Evolutionary conservation across 2,329 filamentous ascomycete genomes (phyloP).

Genomic region (Talaromyces sp.): DNA sequence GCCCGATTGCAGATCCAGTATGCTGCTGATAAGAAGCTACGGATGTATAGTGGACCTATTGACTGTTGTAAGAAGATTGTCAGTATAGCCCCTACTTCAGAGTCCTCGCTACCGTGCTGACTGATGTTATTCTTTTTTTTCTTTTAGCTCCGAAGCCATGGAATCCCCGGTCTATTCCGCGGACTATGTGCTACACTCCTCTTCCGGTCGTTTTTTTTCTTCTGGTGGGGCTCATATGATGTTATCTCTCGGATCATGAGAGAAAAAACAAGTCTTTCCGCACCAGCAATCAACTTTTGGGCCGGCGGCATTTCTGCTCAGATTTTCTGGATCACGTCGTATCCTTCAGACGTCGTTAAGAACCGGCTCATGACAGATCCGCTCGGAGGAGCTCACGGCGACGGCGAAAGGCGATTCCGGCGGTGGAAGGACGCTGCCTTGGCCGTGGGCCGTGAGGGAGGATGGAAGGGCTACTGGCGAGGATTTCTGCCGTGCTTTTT

Average conservation of each 20-base stretch:
- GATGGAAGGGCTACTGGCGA: constrained; percentile 79
- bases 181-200: constrained; percentile 79
- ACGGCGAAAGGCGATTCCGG: constrained; percentile 63
- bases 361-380: constrained; percentile 96
- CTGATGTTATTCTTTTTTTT: background rate
- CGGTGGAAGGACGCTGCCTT: constrained; percentile 75
- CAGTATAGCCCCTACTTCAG: constrained; percentile 9
- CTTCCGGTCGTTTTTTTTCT: constrained; percentile 93
- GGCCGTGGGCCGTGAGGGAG: constrained; percentile 70
- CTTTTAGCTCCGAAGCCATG: constrained; percentile 53
- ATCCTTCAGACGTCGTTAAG: constrained; percentile 90
- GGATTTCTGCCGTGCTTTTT: constrained; percentile 93
- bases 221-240: constrained; percentile 97
- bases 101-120: background rate
- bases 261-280: constrained; percentile 62
- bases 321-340: constrained; percentile 88
- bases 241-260: constrained; percentile 66
- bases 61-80: constrained; percentile 68
- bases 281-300: constrained; percentile 91
- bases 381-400: constrained; percentile 63
- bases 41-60: constrained; percentile 79
- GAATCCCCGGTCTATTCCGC: constrained; percentile 75
- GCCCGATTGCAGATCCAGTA: constrained; percentile 93
- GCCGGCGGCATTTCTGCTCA: constrained; percentile 89
- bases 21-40: constrained; percentile 66